Evolutionary conservation across 805 yeast species (phyloP).

Genomic region (Lipomyces orientalis): DNA sequence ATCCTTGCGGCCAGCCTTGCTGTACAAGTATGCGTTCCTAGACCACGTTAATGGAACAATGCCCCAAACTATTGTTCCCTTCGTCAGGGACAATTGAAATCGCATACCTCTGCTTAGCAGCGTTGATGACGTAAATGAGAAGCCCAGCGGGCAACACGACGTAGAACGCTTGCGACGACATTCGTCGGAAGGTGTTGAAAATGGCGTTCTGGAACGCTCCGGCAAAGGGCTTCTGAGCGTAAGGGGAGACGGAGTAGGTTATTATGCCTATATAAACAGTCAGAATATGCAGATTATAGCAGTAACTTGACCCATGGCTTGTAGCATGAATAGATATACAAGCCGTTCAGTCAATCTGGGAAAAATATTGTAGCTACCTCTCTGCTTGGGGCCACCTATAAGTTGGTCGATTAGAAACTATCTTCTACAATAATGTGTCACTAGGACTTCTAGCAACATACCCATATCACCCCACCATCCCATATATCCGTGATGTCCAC

Average conservation of each 20-base stretch:
- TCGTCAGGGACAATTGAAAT: not conserved
- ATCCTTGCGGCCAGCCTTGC: slow-evolving; percentile 97
- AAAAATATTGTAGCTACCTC: slow-evolving; percentile 54
- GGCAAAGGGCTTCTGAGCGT: slow-evolving; percentile 89
- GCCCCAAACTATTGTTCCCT: not conserved
- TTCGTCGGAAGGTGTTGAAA: slow-evolving; percentile 94
- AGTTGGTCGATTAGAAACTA: slow-evolving; percentile 9
- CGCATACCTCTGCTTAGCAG: slow-evolving; percentile 67
- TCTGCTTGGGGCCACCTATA: slow-evolving; percentile 74
- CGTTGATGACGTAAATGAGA: slow-evolving; percentile 85
- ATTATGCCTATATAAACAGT: slow-evolving; percentile 48
- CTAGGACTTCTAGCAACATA: slow-evolving; percentile 41
- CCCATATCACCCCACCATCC: slow-evolving; percentile 98
- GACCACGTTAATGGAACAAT: not conserved
- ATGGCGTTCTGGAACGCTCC: slow-evolving; percentile 84
- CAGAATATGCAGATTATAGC: slow-evolving; percentile 10
- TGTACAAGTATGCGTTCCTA: slow-evolving; percentile 80
- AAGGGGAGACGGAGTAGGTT: slow-evolving; percentile 89
- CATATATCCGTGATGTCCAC: slow-evolving; percentile 58
- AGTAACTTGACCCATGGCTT: not conserved
- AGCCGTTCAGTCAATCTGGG: not conserved
- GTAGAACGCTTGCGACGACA: slow-evolving; percentile 80
- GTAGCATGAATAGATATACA: not conserved
- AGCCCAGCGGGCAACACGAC: slow-evolving; percentile 76
- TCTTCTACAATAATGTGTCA: not conserved